Conservation (phyloP, 805 yeast species). For the Schizosaccharomyces osmophilus region DNA sequence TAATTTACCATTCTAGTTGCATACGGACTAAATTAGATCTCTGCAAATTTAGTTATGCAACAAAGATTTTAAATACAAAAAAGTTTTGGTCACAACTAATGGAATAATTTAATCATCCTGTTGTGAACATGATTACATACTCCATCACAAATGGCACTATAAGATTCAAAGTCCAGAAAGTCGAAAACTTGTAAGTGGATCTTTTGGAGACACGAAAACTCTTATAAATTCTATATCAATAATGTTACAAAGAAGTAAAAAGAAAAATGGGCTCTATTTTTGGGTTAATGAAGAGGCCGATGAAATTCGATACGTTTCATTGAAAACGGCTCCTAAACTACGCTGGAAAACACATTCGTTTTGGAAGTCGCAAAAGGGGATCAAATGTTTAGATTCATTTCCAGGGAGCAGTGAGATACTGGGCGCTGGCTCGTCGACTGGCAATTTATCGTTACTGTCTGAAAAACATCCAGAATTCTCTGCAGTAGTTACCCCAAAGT, state of each 20-base stretch:
- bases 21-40: too few species aligned
- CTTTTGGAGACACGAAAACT: not conserved
- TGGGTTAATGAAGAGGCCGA: not conserved
- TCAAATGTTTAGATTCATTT: not conserved
- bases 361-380: not conserved
- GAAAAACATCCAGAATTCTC: conserved; percentile 2
- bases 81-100: too few species aligned
- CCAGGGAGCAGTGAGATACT: not conserved
- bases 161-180: too few species aligned
- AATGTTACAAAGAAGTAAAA: not conserved
- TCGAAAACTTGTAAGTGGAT: not conserved
- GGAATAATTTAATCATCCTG: too few species aligned
- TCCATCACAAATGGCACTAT: too few species aligned
- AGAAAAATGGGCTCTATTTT: not conserved
- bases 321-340: not conserved
- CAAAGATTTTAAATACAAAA: too few species aligned
- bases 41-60: too few species aligned
- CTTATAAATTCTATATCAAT: not conserved
- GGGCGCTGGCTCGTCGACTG: conserved; percentile 1
- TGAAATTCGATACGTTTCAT: not conserved
- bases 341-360: not conserved
- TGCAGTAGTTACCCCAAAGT: conserved; percentile 12
- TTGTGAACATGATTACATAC: too few species aligned
- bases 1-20: too few species aligned
- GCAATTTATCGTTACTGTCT: not conserved